These are phyloP conservation scores for Neocucurbitaria cava DNA, from an alignment of 2,329 filamentous ascomycete genomes.

Conservation along the genomic window DNA sequence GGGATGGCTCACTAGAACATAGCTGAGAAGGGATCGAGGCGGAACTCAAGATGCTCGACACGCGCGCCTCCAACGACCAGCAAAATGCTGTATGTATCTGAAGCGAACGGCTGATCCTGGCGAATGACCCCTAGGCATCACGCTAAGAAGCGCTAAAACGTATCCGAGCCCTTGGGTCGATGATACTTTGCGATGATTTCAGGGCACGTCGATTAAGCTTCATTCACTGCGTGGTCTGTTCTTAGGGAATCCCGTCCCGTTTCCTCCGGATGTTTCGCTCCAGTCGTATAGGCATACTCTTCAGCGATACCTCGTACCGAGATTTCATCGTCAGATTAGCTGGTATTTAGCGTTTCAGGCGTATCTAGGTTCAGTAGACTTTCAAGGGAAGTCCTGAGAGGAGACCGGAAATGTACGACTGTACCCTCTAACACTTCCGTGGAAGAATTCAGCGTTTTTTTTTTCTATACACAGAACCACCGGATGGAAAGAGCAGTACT, in stretches of 20 bases:
- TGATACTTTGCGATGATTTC: constrained; percentile 29
- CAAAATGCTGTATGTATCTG: neutral
- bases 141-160: constrained; percentile 12
- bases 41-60: neutral
- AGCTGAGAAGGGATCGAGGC: neutral
- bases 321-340: constrained; percentile 11
- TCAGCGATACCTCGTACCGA: constrained; percentile 7
- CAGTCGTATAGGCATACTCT: constrained; percentile 9
- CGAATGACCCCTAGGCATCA: constrained; percentile 10
- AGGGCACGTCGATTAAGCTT: constrained; percentile 25
- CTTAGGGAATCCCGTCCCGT: constrained; percentile 42
- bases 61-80: neutral
- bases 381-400: neutral
- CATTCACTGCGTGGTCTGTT: constrained; percentile 24
- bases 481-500: neutral
- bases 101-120: constrained; percentile 10
- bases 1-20: neutral
- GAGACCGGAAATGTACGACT: neutral
- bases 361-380: neutral
- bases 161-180: constrained; percentile 29
- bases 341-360: constrained; percentile 3
- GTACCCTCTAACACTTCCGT: neutral
- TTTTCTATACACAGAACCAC: neutral
- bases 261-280: constrained; percentile 36
- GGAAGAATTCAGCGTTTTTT: neutral